Evolutionary conservation across 331 rosid species (phyloP).

Genomic region (Malus hybrid): DNA sequence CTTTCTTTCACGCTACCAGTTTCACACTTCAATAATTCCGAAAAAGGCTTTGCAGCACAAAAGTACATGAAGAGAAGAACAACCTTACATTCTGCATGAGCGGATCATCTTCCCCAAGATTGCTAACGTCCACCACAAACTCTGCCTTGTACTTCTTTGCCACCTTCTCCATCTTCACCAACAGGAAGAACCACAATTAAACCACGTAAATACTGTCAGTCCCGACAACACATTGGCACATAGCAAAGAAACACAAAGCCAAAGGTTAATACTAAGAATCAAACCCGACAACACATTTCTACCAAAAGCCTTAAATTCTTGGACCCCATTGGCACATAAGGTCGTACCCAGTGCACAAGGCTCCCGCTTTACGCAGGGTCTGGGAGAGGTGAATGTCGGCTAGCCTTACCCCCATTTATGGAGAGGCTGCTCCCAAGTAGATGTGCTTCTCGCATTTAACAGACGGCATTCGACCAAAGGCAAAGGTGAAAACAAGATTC

Average conservation of each 20-base stretch:
- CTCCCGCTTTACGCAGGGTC: too few species aligned
- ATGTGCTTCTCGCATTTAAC: not conserved
- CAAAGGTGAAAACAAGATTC: not conserved
- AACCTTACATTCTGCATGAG: slow-evolving; percentile 45
- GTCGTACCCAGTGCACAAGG: too few species aligned
- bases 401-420: too few species aligned
- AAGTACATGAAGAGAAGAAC: not conserved
- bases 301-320: not conserved
- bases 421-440: not conserved
- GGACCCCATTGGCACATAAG: not conserved
- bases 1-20: not conserved
- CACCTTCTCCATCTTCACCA: slow-evolving; percentile 43
- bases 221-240: too few species aligned
- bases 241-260: too few species aligned
- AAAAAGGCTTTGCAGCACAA: not conserved
- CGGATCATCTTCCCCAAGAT: slow-evolving; percentile 51
- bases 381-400: too few species aligned
- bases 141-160: slow-evolving; percentile 34
- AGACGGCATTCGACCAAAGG: not conserved
- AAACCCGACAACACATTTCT: not conserved
- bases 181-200: slow-evolving; percentile 1
- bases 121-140: slow-evolving; percentile 45
- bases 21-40: not conserved
- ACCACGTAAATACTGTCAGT: too few species aligned
- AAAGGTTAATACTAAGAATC: not conserved